Percentiles rank a stretch among this genome's conserved stretches.
Conservation (phyloP, 2,329 filamentous ascomycete genomes). For the Xylariaceae sp. region DNA sequence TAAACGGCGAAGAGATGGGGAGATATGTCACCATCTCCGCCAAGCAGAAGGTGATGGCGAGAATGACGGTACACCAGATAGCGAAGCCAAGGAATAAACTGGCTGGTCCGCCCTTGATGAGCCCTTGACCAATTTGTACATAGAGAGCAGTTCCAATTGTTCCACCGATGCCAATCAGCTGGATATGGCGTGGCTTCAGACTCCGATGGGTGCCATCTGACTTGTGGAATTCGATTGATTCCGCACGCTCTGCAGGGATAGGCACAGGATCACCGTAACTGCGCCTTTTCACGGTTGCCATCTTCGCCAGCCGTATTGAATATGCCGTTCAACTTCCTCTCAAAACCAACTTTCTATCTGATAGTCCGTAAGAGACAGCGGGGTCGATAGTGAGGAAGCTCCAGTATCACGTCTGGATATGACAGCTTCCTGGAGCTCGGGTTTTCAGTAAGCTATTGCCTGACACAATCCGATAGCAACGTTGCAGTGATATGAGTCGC, state of each 20-base stretch:
- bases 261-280: background rate
- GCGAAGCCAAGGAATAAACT: conserved; percentile 56
- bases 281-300: conserved; percentile 7
- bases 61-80: conserved; percentile 57
- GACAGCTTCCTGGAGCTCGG: background rate
- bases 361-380: background rate
- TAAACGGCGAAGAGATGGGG: conserved; percentile 72
- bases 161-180: conserved; percentile 58
- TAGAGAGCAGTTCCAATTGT: conserved; percentile 59
- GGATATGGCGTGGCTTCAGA: conserved; percentile 53
- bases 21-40: conserved; percentile 74
- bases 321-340: background rate
- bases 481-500: background rate
- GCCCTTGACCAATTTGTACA: conserved; percentile 53
- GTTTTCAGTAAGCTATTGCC: background rate
- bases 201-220: conserved; percentile 45
- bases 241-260: conserved; percentile 15
- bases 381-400: background rate
- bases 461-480: background rate
- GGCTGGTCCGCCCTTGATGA: conserved; percentile 55
- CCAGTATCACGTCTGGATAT: background rate
- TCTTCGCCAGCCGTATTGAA: background rate
- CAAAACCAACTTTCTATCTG: background rate
- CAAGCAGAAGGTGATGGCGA: conserved; percentile 56
- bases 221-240: conserved; percentile 19